These are phyloP conservation scores for Monosporascus sp. DNA, from an alignment of 2,329 filamentous ascomycete species.

Conservation along the genomic window DNA sequence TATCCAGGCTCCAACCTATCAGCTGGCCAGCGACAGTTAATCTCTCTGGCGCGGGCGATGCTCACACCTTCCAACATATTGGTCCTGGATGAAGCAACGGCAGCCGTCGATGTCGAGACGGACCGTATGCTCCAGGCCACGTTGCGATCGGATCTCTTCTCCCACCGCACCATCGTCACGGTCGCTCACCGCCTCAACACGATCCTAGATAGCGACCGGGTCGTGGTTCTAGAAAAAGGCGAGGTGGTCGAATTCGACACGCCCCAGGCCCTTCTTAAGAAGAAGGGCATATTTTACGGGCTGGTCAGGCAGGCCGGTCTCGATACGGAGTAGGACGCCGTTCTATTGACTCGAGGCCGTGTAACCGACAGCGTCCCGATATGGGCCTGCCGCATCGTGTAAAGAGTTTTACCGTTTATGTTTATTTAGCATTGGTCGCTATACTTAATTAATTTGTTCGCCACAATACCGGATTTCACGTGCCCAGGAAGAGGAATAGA, in stretches of 20 bases:
- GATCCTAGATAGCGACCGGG: slow-evolving; percentile 81
- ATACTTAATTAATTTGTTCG: too few species aligned
- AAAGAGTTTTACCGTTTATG: neutral
- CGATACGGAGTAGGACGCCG: slow-evolving; percentile 35
- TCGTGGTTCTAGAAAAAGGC: slow-evolving; percentile 89
- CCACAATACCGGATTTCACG: too few species aligned
- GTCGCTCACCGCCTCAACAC: slow-evolving; percentile 98
- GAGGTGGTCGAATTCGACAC: slow-evolving; percentile 90
- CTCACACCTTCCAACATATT: slow-evolving; percentile 95
- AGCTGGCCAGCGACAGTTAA: slow-evolving; percentile 87
- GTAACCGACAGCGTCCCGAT: neutral
- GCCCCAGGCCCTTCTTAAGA: slow-evolving; percentile 69
- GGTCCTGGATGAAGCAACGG: slow-evolving; percentile 93
- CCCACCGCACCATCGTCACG: slow-evolving; percentile 93
- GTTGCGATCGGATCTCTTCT: slow-evolving; percentile 63
- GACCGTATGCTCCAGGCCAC: slow-evolving; percentile 62
- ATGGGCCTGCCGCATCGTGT: neutral
- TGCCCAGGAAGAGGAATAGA: too few species aligned
- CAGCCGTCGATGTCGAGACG: slow-evolving; percentile 63
- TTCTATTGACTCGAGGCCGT: neutral
- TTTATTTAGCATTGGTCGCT: too few species aligned
- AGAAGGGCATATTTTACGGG: slow-evolving; percentile 77
- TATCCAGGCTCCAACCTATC: slow-evolving; percentile 81
- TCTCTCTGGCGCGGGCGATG: slow-evolving; percentile 88
- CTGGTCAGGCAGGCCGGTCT: slow-evolving; percentile 89